Percentiles rank a stretch among this genome's conserved stretches.
Conservation (phyloP, 495 filamentous ascomycete species). For the Penicillium dipodomyicola region DNA sequence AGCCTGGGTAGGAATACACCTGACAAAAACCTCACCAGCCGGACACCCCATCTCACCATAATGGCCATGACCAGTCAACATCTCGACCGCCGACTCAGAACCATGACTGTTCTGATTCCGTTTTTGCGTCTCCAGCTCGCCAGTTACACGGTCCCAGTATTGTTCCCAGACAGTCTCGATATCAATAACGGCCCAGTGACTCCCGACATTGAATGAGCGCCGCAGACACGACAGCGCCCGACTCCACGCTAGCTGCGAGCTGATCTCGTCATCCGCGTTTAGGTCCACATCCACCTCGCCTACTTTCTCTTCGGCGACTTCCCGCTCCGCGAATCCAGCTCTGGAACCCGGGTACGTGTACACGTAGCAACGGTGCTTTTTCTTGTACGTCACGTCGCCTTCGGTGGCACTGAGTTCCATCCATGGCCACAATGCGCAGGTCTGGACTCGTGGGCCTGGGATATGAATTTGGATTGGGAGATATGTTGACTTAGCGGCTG, state of each 20-base stretch:
- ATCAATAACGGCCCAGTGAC: constrained; percentile 49
- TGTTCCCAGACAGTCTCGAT: constrained; percentile 60
- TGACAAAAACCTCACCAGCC: constrained; percentile 17
- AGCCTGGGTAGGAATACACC: constrained; percentile 33
- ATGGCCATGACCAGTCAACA: constrained; percentile 12
- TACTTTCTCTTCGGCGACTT: constrained; percentile 27
- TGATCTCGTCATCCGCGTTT: constrained; percentile 34
- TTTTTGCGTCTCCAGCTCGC: constrained; percentile 13
- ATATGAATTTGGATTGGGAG: constrained; percentile 55
- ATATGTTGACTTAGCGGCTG: constrained; percentile 29
- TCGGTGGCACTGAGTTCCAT: constrained; percentile 19
- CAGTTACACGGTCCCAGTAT: constrained; percentile 38
- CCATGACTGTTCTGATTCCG: constrained; percentile 2
- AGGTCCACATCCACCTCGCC: constrained; percentile 10
- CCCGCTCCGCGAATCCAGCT: constrained; percentile 52
- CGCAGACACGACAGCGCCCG: constrained; percentile 48
- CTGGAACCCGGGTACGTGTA: constrained; percentile 48
- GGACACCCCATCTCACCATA: constrained; percentile 10
- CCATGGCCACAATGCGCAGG: constrained; percentile 32
- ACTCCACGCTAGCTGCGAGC: constrained; percentile 53
- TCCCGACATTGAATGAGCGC: constrained; percentile 52
- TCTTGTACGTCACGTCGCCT: constrained; percentile 33
- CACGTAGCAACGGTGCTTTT: constrained; percentile 45
- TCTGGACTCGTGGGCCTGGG: constrained; percentile 46
- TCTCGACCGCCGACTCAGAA: constrained; percentile 11